Base-by-base conservation (phyloP, 192 early-diverging fungal species). In the Phycomyces nitens region DNA sequence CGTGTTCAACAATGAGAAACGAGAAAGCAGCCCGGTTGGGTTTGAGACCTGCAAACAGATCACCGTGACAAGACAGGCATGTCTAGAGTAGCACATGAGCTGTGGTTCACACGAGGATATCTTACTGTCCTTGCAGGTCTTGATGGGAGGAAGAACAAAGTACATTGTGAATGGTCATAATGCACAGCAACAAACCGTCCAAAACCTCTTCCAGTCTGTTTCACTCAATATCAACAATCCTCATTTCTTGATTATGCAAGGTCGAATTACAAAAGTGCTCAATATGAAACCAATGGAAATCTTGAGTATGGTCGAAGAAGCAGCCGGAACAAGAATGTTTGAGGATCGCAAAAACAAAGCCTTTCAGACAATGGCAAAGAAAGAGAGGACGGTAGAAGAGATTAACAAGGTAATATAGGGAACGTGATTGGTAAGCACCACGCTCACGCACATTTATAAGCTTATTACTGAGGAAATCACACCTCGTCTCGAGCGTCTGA, bases 181-280 rank as follows among this genome's bases (percentile, higher is more conserved):
- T 53, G 86, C 91, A 41, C 92, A 91, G 52, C 92, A 95, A 64
- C 88, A 96, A 61, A 86, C 87, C 16, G 94, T 99, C 1, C 85
- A 87, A 55, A 94, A 86, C 65, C 74, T 99, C 58, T 94, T 98
- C 51, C 96, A 99, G 64, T 97, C 95, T 14, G 96, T 99, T 5
- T 92, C 94, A 71, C 89, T 99, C 27, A 98, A 96, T 75, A 92
- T 99, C 77, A 96, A 99, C 81, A 97, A 99, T 69, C 97, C 97
- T 15, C 95, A 99, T 73, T 99, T 99, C 73, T 72, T 99, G 56
- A 99, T 99, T 63, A 97, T 97, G 96, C 97, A 99, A 79, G 97
- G 96, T 40, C 77, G 87, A 53, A 98, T 99, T 62, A 99, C 96
- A n/a, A 94, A 98, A 64, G 96, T 99, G 10, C 82, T 99, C n/a